These are phyloP conservation scores for Linnemannia hyalina DNA, from an alignment of 192 early-diverging fungal genomes.

Conservation along the genomic window DNA sequence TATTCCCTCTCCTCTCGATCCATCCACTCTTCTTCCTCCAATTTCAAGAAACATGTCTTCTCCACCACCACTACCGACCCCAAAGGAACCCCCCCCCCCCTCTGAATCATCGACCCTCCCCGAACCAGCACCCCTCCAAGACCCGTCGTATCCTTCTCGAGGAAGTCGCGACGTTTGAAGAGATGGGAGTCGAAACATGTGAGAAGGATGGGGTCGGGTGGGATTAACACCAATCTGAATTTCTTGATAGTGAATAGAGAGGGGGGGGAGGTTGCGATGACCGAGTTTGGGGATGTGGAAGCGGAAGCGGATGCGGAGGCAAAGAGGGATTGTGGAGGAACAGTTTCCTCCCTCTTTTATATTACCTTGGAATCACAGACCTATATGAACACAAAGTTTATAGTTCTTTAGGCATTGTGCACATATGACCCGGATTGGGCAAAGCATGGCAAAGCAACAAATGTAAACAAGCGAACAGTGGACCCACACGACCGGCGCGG, in stretches of 20 bases:
- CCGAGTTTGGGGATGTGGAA: slow-evolving; percentile 19
- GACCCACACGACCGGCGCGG: too few relatives aligned
- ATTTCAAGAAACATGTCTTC: background rate
- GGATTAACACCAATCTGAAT: slow-evolving; percentile 16
- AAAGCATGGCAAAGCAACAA: background rate
- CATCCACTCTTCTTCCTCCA: background rate
- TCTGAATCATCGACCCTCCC: slow-evolving; percentile 24
- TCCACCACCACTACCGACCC: slow-evolving; percentile 18
- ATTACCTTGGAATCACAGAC: background rate
- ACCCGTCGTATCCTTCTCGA: slow-evolving; percentile 5
- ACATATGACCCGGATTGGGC: background rate
- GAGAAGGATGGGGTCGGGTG: slow-evolving; percentile 1
- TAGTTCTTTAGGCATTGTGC: background rate
- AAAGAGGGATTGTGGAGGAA: slow-evolving; percentile 6
- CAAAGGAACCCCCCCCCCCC: background rate
- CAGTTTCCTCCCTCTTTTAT: background rate
- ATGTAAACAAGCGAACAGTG: too few relatives aligned
- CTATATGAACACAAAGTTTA: background rate
- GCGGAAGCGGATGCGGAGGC: slow-evolving; percentile 16
- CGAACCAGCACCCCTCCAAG: slow-evolving; percentile 14
- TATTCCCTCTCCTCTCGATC: background rate
- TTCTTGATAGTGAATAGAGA: slow-evolving; percentile 28
- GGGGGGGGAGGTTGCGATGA: background rate
- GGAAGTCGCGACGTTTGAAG: slow-evolving; percentile 4
- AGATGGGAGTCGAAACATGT: slow-evolving; percentile 13